phyloP scores from a whole-genome alignment of 2,329 filamentous ascomycete genomes.

The Annulohypoxylon truncatum region DNA sequence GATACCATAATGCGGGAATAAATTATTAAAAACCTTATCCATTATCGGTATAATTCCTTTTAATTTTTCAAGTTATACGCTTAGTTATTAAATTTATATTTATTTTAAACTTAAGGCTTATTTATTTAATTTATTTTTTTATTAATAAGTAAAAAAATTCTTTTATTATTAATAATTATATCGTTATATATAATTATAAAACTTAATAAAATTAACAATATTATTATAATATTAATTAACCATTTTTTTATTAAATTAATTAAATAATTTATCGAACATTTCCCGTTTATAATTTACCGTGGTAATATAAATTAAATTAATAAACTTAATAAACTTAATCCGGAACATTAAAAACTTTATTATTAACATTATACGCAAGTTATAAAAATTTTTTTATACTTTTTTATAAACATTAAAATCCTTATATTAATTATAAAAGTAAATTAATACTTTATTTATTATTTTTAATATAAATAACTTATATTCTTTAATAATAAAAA shows the following conservation, averaged over 20 bases:
- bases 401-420: not conserved
- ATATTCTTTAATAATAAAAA: not conserved
- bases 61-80: too few species aligned
- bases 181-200: not conserved
- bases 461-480: not conserved
- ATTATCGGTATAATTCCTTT: too few species aligned
- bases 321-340: not conserved
- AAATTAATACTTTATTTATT: not conserved
- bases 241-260: not conserved
- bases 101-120: not conserved
- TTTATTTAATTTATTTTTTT: not conserved
- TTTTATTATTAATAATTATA: not conserved
- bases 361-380: not conserved
- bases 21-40: not conserved
- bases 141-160: not conserved
- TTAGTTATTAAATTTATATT: not conserved
- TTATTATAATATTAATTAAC: not conserved
- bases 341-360: not conserved
- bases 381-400: not conserved
- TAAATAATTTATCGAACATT: not conserved
- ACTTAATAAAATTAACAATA: not conserved
- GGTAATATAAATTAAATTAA: not conserved
- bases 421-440: not conserved
- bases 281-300: not conserved
- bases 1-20: not conserved